Percentiles rank a stretch among this genome's conserved stretches.
phyloP scores from a whole-genome alignment of 164 flowering plant species.

The Magnolia officinalis region DNA sequence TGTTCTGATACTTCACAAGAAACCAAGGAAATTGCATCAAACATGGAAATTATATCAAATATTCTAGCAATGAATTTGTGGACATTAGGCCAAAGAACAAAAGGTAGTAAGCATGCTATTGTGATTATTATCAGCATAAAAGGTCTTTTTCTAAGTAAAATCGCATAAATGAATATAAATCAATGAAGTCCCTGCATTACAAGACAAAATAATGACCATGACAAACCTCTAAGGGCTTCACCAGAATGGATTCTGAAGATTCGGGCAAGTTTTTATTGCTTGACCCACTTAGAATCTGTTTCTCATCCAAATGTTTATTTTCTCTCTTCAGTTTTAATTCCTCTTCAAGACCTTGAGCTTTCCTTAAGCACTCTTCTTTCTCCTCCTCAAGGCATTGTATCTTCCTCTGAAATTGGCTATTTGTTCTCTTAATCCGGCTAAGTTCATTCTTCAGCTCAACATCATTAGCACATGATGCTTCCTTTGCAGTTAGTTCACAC shows the following conservation, averaged over 20 bases:
- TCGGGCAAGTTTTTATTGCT: constrained; percentile 4
- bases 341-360: constrained; percentile 43
- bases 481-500: constrained; percentile 46
- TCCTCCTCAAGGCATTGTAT: constrained; percentile 55
- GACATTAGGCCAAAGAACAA: background rate
- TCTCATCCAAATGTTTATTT: constrained; percentile 20
- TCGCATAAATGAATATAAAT: background rate
- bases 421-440: constrained; percentile 38
- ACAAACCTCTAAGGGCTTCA: constrained; percentile 28
- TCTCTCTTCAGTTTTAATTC: constrained; percentile 41
- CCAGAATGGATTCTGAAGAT: constrained; percentile 7
- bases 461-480: constrained; percentile 44
- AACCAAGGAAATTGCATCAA: no score
- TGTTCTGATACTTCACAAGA: no score
- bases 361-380: constrained; percentile 38
- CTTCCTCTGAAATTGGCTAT: constrained; percentile 49
- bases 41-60: no score
- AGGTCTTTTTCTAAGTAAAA: background rate
- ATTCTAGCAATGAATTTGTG: no score
- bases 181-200: background rate
- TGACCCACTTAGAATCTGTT: constrained; percentile 14
- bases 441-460: constrained; percentile 61
- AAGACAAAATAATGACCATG: background rate
- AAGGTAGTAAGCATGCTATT: background rate
- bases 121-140: background rate